These are phyloP conservation scores for Flaveria floridana DNA, from an alignment of 140 eudicot species.

Conservation along the genomic window DNA sequence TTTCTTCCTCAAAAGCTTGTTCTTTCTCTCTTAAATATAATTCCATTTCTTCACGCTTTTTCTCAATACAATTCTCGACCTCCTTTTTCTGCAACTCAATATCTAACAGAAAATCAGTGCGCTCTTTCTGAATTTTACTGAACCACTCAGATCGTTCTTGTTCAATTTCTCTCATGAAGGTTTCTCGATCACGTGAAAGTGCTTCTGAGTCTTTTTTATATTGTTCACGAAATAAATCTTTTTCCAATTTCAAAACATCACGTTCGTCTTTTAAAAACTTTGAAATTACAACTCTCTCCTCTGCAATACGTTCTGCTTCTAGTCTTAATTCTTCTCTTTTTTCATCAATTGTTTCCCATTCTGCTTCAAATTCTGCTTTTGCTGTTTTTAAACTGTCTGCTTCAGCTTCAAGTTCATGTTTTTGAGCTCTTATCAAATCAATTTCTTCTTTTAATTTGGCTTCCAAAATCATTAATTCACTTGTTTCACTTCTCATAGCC, in stretches of 20 bases:
- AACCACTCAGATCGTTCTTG: conserved; percentile 75
- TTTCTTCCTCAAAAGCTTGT: conserved; percentile 67
- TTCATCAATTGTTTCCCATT: conserved; percentile 89
- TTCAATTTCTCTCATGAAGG: conserved; percentile 70
- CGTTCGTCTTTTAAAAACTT: conserved; percentile 80
- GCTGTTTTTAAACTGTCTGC: conserved; percentile 69
- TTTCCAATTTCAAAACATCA: conserved; percentile 65
- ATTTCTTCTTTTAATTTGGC: conserved; percentile 79
- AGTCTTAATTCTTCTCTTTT: conserved; percentile 68
- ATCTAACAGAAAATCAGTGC: conserved; percentile 56
- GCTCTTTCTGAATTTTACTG: conserved; percentile 73
- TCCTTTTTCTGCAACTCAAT: conserved; percentile 73
- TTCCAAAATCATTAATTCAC: conserved; percentile 64
- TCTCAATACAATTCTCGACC: conserved; percentile 60
- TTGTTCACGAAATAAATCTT: conserved; percentile 62
- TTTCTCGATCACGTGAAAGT: conserved; percentile 70
- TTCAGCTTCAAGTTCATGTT: conserved; percentile 66
- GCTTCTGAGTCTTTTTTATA: conserved; percentile 58
- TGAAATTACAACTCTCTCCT: conserved; percentile 56
- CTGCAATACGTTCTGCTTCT: conserved; percentile 65
- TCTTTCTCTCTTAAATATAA: conserved; percentile 55
- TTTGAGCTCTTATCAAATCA: conserved; percentile 69
- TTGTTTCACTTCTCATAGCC: conserved; percentile 72
- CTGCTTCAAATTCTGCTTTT: conserved; percentile 75
- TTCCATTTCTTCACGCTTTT: conserved; percentile 91